A percentile compares a stretch with the other conserved stretches of the same genome.
Conservation (phyloP, 2,329 filamentous ascomycete species). For the Fusarium camptoceras region DNA sequence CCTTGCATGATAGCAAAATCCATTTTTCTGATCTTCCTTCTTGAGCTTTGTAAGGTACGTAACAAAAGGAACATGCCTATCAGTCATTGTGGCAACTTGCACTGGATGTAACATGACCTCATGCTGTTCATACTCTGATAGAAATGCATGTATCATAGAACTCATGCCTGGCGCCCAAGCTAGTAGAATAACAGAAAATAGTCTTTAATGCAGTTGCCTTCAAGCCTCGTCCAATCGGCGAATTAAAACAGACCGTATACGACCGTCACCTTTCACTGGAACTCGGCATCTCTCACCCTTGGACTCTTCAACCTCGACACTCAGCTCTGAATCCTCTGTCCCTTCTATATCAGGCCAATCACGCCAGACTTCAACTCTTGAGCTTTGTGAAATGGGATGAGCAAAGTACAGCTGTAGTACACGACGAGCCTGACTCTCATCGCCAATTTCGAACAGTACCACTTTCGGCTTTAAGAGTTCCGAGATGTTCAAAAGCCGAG, state of each 20-base stretch:
- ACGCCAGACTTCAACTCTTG: constrained; percentile 75
- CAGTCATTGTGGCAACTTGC: constrained; percentile 12
- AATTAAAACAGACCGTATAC: constrained; percentile 58
- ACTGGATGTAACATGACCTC: constrained; percentile 11
- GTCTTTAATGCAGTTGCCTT: background rate
- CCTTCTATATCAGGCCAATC: constrained; percentile 68
- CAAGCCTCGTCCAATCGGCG: background rate
- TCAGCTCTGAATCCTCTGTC: constrained; percentile 43
- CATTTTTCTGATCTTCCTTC: background rate
- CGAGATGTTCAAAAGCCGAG: constrained; percentile 69
- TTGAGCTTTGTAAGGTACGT: background rate
- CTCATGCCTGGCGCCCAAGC: background rate
- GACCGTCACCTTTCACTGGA: constrained; percentile 60
- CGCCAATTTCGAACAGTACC: constrained; percentile 78
- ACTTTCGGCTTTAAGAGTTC: constrained; percentile 61
- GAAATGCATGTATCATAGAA: constrained; percentile 20
- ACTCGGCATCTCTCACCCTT: constrained; percentile 43
- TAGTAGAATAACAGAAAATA: background rate
- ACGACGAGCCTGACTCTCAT: constrained; percentile 73
- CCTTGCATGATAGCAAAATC: background rate
- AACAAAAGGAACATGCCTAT: background rate
- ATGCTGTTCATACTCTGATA: background rate
- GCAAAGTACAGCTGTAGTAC: constrained; percentile 64
- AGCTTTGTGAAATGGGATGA: constrained; percentile 45
- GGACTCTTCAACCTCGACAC: constrained; percentile 40